Conservation (phyloP, 2,329 filamentous ascomycete species). For the Hypoxylon sp. region DNA sequence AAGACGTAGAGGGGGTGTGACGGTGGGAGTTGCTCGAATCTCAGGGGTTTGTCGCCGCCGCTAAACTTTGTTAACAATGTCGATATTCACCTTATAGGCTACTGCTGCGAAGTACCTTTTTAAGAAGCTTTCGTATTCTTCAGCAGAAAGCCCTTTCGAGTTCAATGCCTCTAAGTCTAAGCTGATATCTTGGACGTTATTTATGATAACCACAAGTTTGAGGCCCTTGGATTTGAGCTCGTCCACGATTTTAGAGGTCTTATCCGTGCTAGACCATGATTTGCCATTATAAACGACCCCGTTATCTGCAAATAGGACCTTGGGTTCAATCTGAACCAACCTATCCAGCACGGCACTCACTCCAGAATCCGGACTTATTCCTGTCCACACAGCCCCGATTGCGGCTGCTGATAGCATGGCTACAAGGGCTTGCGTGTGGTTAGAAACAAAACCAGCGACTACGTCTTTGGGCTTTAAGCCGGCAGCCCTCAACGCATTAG, state of each 20-base stretch:
- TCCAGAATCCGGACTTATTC: constrained; percentile 92
- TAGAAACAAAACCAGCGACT: constrained; percentile 85
- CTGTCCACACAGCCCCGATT: constrained; percentile 92
- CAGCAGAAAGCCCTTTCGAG: constrained; percentile 58
- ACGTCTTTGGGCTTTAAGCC: constrained; percentile 72
- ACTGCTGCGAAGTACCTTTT: constrained; percentile 49
- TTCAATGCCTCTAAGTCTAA: constrained; percentile 61
- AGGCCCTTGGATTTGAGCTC: constrained; percentile 73
- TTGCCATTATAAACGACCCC: constrained; percentile 93
- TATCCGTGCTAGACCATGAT: constrained; percentile 82
- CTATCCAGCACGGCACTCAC: constrained; percentile 92
- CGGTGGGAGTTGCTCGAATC: constrained; percentile 83
- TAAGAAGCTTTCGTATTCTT: constrained; percentile 64
- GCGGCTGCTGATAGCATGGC: constrained; percentile 88
- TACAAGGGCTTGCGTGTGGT: constrained; percentile 88
- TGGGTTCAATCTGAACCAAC: constrained; percentile 86
- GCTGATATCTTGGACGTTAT: constrained; percentile 68
- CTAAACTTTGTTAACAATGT: constrained; percentile 43
- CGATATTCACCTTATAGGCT: background rate
- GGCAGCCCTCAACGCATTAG: constrained; percentile 76
- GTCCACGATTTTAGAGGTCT: constrained; percentile 82
- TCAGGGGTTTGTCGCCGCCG: constrained; percentile 62
- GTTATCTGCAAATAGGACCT: constrained; percentile 88
- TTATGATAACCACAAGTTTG: constrained; percentile 80
- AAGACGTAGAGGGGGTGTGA: constrained; percentile 94